phyloP scores from a whole-genome alignment of 2,329 filamentous ascomycete species.

The Sporothrix globosa region DNA sequence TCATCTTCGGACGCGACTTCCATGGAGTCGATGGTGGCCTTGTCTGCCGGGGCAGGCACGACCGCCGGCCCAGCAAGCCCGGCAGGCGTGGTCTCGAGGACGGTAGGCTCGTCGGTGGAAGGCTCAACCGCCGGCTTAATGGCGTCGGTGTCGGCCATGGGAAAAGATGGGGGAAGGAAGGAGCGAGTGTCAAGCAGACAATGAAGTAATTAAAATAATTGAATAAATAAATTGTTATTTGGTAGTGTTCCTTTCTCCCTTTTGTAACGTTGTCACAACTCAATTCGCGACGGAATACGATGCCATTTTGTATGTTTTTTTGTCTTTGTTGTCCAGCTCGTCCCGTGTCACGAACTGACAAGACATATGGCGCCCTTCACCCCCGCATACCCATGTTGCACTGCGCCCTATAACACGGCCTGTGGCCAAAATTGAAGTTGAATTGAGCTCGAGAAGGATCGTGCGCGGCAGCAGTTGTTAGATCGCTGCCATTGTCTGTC shows the following conservation, averaged over 20 bases:
- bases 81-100: constrained; percentile 12
- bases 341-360: neutral
- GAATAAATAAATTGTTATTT: neutral
- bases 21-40: neutral
- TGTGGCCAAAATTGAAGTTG: neutral
- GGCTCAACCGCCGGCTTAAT: neutral
- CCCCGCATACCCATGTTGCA: constrained; percentile 15
- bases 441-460: neutral
- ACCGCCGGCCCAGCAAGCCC: neutral
- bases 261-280: neutral
- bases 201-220: neutral
- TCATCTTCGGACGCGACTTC: constrained; percentile 6
- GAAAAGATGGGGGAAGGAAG: neutral
- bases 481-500: too few species aligned
- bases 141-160: constrained; percentile 11
- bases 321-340: neutral
- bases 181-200: neutral
- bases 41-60: constrained; percentile 17
- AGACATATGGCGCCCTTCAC: neutral
- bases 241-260: neutral
- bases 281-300: constrained; percentile 7
- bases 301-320: neutral
- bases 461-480: neutral
- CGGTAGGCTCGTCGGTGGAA: constrained; percentile 15
- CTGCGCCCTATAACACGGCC: neutral